phyloP scores from a whole-genome alignment of 2,329 filamentous ascomycete species.

The Stemphylium beticola region DNA sequence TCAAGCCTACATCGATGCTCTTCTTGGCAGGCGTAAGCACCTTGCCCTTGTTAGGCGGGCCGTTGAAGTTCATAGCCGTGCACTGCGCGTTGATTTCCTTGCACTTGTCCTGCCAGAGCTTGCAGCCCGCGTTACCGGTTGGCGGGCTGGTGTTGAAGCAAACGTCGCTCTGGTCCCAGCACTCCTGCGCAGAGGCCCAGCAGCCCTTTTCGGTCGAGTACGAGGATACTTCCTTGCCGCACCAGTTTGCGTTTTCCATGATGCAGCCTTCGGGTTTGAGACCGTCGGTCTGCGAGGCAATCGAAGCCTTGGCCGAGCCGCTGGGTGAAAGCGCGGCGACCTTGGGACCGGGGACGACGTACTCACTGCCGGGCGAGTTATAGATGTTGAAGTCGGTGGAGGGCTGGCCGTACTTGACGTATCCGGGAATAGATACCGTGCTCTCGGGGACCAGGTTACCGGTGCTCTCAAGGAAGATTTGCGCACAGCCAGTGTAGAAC shows the following conservation, averaged over 20 bases:
- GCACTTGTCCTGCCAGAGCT: constrained; percentile 69
- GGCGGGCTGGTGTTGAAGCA: constrained; percentile 67
- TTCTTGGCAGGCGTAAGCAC: constrained; percentile 42
- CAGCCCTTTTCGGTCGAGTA: constrained; percentile 65
- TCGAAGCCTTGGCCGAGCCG: constrained; percentile 17
- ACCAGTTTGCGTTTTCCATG: constrained; percentile 75
- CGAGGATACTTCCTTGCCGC: constrained; percentile 64
- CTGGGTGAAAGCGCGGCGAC: constrained; percentile 56
- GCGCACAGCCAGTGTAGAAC: constrained; percentile 75
- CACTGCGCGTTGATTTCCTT: constrained; percentile 51
- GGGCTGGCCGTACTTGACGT: constrained; percentile 62
- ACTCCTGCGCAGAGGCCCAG: constrained; percentile 57
- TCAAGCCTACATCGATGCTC: constrained; percentile 39
- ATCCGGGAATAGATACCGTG: constrained; percentile 70
- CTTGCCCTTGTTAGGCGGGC: constrained; percentile 53
- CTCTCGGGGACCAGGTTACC: constrained; percentile 58
- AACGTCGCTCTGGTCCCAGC: constrained; percentile 63
- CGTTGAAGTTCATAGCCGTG: constrained; percentile 49
- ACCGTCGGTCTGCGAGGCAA: constrained; percentile 54
- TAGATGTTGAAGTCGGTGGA: constrained; percentile 72
- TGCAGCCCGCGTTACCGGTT: constrained; percentile 66
- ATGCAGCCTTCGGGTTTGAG: constrained; percentile 63
- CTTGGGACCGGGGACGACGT: constrained; percentile 64
- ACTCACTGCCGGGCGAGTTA: constrained; percentile 49
- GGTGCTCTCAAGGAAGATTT: constrained; percentile 66